Percentiles rank a stretch among this genome's conserved stretches.
These are phyloP conservation scores for Sistotremastrum suecicum DNA, from an alignment of 768 basidiomycete genomes.

Conservation along the genomic window DNA sequence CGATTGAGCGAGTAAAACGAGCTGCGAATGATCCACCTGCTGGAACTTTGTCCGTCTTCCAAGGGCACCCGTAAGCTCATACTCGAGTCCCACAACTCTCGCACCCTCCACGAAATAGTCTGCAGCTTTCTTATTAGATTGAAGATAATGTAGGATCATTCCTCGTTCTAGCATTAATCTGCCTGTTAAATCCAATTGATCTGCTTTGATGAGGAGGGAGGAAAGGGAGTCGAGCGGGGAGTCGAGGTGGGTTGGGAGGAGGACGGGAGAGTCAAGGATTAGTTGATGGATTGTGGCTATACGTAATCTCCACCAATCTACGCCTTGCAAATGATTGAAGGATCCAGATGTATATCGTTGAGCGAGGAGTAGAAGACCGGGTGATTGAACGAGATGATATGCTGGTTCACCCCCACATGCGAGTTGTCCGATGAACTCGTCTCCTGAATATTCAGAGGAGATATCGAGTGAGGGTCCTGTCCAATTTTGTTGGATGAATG, in stretches of 20 bases:
- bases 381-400: conserved; percentile 69
- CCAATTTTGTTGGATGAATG: conserved; percentile 92
- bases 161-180: conserved; percentile 64
- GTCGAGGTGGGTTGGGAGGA: conserved; percentile 27
- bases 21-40: conserved; percentile 68
- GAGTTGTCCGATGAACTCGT: conserved; percentile 50
- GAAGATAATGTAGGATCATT: conserved; percentile 60
- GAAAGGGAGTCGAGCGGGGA: conserved; percentile 20
- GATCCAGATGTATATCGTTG: conserved; percentile 48
- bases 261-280: conserved; percentile 72
- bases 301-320: conserved; percentile 79
- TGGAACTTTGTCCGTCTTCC: conserved; percentile 95
- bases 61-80: conserved; percentile 83
- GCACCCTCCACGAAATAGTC: conserved; percentile 70
- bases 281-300: conserved; percentile 50
- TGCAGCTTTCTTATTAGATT: conserved; percentile 64
- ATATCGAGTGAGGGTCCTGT: conserved; percentile 80
- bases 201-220: conserved; percentile 27
- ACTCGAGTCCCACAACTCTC: conserved; percentile 62
- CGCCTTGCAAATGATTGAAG: conserved; percentile 34
- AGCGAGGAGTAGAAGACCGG: conserved; percentile 63
- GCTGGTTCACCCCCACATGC: conserved; percentile 86
- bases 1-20: conserved; percentile 69
- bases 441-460: conserved; percentile 18
- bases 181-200: conserved; percentile 48